These are phyloP conservation scores for Phragmites australis DNA, from an alignment of 176 grass and related monocot species.

Conservation along the genomic window DNA sequence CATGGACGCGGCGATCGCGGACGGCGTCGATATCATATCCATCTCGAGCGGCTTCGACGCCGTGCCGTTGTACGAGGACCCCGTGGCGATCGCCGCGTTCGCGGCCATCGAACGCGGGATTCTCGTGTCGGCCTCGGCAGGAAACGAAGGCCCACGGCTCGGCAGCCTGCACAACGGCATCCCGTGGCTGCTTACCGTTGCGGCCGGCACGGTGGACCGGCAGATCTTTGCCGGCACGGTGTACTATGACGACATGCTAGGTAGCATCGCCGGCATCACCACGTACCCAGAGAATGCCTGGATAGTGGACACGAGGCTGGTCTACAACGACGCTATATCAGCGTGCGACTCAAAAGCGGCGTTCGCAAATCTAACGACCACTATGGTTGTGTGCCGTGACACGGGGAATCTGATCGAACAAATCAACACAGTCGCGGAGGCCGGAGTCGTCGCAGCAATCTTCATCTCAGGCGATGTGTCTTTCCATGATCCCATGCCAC, in stretches of 20 bases:
- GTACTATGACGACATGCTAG: constrained; percentile 26
- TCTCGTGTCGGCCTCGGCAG: constrained; percentile 46
- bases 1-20: constrained; percentile 59
- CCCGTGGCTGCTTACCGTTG: constrained; percentile 68
- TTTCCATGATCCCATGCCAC: not conserved
- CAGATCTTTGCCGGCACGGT: constrained; percentile 45
- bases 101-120: constrained; percentile 54
- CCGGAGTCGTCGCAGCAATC: constrained; percentile 46
- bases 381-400: constrained; percentile 50
- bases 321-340: constrained; percentile 45
- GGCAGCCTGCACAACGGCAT: constrained; percentile 55
- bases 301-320: constrained; percentile 38
- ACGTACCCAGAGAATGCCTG: constrained; percentile 45
- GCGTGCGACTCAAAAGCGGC: constrained; percentile 37
- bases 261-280: constrained; percentile 33
- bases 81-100: constrained; percentile 50
- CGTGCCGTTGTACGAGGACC: constrained; percentile 59
- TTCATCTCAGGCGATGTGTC: constrained; percentile 46
- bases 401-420: constrained; percentile 3
- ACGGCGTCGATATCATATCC: constrained; percentile 73
- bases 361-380: not conserved
- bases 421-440: not conserved
- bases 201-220: constrained; percentile 52
- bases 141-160: not conserved
- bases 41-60: constrained; percentile 49